Evolutionary conservation across 306 rosid genomes (phyloP), one percentile per base, ranked within the genome.

Genomic region (Vigna nakashimae): DNA sequence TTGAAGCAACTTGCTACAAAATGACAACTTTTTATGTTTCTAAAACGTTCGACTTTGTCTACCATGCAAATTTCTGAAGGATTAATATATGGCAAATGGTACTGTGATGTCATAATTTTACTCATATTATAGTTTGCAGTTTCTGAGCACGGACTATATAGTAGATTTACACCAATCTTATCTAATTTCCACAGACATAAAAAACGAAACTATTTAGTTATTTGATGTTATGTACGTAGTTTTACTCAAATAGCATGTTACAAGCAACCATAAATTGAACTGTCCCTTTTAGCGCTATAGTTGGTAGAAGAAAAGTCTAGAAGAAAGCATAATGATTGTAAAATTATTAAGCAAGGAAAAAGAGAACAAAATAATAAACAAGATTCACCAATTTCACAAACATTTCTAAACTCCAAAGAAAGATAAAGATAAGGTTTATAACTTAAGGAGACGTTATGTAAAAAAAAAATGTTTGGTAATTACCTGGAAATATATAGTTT

Each of bases 1-100:
- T 28, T 58, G 18, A 60, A 36, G 49, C 75, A 77, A 46, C 26
- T 77, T 71, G 48, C 52, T 62, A 71, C 30, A 34, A 36, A 55
- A 18, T 34, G 15, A 64, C 49, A 63, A 2, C 12, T 11, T 64
- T 38, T 8, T 79, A 36, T 43, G 42, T n/a, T 71, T n/a, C 67
- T 71, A 40, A 20, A 20, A 51, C 51, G 18, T 63, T 51, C 40
- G 72, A 63, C 58, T 71, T 50, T 46, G 26, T 57, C 18, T 11
- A 13, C 2, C 42, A 65, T 65, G 9, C 30, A 20, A 36, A 36
- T 36, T 49, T 51, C 15, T 40, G 38, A 50, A 75, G 32, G 20
- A 34, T 20, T 64, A 58, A 5, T 46, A 26, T 24, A 12, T 72
- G 66, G 20, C 8, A 51, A 34, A 40, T 24, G 45, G 7, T 73